Conservation (phyloP, 495 filamentous ascomycete species). For the Sordaria brevicollis region DNA sequence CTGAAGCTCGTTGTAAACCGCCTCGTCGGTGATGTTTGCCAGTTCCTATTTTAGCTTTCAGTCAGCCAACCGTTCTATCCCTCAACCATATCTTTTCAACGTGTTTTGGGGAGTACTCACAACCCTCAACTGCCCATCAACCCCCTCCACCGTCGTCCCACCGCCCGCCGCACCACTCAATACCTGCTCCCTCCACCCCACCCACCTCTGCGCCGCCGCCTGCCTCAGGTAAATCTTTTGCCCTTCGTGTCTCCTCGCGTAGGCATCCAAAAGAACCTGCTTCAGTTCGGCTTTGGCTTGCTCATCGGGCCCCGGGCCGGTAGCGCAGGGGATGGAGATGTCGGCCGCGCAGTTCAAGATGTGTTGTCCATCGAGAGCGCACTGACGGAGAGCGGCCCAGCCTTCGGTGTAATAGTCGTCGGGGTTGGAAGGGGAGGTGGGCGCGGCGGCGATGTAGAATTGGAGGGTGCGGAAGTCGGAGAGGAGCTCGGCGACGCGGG, state of each 20-base stretch:
- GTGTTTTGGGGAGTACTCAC: constrained; percentile 33
- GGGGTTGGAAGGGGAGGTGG: constrained; percentile 42
- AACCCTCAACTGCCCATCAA: constrained; percentile 49
- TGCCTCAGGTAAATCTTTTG: constrained; percentile 79
- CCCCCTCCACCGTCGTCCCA: constrained; percentile 49
- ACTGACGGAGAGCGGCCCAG: constrained; percentile 65
- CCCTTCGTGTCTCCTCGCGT: constrained; percentile 69
- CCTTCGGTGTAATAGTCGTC: constrained; percentile 75
- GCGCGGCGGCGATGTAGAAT: constrained; percentile 64
- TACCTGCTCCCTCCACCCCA: constrained; percentile 57
- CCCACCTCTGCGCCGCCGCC: constrained; percentile 68
- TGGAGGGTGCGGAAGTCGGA: constrained; percentile 77
- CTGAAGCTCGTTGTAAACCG: constrained; percentile 54
- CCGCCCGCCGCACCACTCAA: constrained; percentile 48
- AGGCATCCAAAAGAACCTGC: constrained; percentile 72
- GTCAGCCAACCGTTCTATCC: neutral
- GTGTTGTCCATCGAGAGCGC: constrained; percentile 61
- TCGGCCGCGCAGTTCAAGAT: constrained; percentile 55
- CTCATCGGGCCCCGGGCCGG: constrained; percentile 48
- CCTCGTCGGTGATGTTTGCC: constrained; percentile 54
- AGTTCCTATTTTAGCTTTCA: constrained; percentile 45
- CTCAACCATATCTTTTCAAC: neutral
- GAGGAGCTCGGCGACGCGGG: constrained; percentile 74
- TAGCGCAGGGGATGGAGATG: constrained; percentile 50
- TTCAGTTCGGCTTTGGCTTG: constrained; percentile 63